Conservation (phyloP, 176 grass and related monocot species). For the Puccinellia tenuiflora region DNA sequence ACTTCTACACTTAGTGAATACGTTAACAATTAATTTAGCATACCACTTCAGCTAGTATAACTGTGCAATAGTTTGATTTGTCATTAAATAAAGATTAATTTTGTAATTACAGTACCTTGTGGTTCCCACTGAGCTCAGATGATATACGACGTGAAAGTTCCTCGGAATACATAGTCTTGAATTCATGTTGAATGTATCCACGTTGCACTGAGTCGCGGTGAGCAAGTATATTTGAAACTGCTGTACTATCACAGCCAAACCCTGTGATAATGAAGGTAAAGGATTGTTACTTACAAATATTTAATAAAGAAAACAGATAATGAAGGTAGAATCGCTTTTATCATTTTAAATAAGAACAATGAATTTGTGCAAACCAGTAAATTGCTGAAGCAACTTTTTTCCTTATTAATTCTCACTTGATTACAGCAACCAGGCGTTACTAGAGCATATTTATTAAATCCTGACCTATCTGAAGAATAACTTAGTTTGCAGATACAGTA, state of each 20-base stretch:
- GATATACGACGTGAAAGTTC: conserved; percentile 61
- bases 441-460: neutral
- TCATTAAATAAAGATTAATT: conserved; percentile 22
- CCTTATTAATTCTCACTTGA: neutral
- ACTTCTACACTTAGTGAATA: neutral
- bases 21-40: neutral
- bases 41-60: neutral
- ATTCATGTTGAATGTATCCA: conserved; percentile 92
- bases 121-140: conserved; percentile 83
- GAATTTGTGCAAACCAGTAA: neutral
- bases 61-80: neutral
- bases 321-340: neutral
- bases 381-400: neutral
- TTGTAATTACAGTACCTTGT: conserved; percentile 45
- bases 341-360: conserved; percentile 4
- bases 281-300: neutral
- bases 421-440: neutral
- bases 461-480: neutral
- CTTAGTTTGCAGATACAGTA: neutral
- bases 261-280: conserved; percentile 39
- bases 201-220: conserved; percentile 86
- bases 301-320: neutral
- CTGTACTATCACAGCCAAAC: conserved; percentile 76
- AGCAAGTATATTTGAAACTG: conserved; percentile 80
- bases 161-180: conserved; percentile 77